These are phyloP conservation scores for Russula compacta DNA, from an alignment of 768 basidiomycete species.

Conservation along the genomic window DNA sequence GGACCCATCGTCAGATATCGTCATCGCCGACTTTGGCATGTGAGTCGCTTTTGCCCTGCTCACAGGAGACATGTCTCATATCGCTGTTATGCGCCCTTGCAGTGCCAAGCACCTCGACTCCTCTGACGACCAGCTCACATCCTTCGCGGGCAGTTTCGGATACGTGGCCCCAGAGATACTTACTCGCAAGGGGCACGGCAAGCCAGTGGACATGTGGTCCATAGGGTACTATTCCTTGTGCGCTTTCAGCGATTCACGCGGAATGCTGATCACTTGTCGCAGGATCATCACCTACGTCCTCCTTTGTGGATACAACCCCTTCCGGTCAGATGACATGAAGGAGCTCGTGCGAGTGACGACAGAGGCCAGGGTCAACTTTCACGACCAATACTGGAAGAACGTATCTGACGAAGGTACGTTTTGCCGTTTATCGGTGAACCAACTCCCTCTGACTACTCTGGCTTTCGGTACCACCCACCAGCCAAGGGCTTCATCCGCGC, in stretches of 20 bases:
- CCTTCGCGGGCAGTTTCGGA: slow-evolving; percentile 74
- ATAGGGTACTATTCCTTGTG: slow-evolving; percentile 51
- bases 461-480: slow-evolving; percentile 27
- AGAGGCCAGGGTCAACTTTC: slow-evolving; percentile 79
- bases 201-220: slow-evolving; percentile 91
- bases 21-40: slow-evolving; percentile 98
- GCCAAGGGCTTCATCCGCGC: slow-evolving; percentile 78
- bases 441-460: background rate
- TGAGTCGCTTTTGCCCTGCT: slow-evolving; percentile 29
- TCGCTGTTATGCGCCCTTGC: background rate
- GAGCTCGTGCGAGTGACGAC: slow-evolving; percentile 79
- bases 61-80: background rate
- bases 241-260: background rate
- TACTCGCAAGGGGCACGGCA: slow-evolving; percentile 75
- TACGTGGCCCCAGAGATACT: slow-evolving; percentile 91
- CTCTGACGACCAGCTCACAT: slow-evolving; percentile 58
- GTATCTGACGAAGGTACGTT: slow-evolving; percentile 75
- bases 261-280: background rate
- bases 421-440: too few relatives aligned
- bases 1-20: slow-evolving; percentile 70
- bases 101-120: slow-evolving; percentile 80
- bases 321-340: slow-evolving; percentile 72
- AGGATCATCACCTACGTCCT: slow-evolving; percentile 94
- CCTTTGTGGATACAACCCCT: slow-evolving; percentile 92
- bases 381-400: slow-evolving; percentile 91